Evolutionary conservation across 352 stramenopile species (phyloP), one percentile per base, ranked within the genome.

Genomic region (Phytophthora sp.): DNA sequence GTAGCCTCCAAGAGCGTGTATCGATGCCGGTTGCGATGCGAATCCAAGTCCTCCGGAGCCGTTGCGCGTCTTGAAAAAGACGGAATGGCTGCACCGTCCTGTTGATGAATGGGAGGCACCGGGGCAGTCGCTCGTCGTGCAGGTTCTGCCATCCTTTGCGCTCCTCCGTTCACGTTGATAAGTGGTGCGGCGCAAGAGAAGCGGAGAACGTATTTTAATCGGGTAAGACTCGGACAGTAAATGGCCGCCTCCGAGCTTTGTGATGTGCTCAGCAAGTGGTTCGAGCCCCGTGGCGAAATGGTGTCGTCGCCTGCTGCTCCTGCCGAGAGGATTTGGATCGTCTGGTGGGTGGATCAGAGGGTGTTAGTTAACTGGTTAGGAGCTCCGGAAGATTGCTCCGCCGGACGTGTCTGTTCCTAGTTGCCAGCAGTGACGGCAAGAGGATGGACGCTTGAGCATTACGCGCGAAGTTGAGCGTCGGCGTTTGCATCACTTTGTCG

Each of bases 311-410:
- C 33, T 55, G 39, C 50, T 63, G 60, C 41, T 57, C 24, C 29
- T 50, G 52, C 26, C 16, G 39, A 41, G n/a, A 57, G 64, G 50
- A 60, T 73, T 55, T 36, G 66, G 59, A 44, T 74, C 60, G 61
- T 67, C 66, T 74, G 66, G 60, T 74, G 63, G 66, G 56, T 70
- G 52, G 36, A 59, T 45, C 58, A 69, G 44, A 46, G 59, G 57
- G 38, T 45, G 44, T 58, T 69, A 51, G 44, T 57, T 36, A 47
- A 58, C n/a, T n/a, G n/a, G n/a, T n/a, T n/a, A n/a, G n/a, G n/a
- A n/a, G n/a, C n/a, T n/a, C n/a, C n/a, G n/a, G 55, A 49, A 63
- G 36, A 41, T 58, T 41, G 13, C 39, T 42, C 23, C 29, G 1
- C 46, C n/a, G 9, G 29, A 29, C 39, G 45, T 65, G 53, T 51